phyloP scores from a whole-genome alignment of 2,329 filamentous ascomycete species.

The Botryotinia globosa region DNA sequence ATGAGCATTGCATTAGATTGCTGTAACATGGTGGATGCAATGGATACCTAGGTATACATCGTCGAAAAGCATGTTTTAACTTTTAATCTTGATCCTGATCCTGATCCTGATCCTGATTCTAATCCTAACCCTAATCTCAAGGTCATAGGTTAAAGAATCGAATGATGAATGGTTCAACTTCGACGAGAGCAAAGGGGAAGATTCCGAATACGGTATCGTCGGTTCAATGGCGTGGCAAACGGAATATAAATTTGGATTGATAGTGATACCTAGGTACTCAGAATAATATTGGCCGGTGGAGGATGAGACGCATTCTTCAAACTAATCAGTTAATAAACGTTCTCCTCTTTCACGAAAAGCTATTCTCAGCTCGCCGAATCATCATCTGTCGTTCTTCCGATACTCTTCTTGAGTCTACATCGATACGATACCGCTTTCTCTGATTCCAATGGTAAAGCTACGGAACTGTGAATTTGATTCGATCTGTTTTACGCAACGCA shows the following conservation, averaged over 20 bases:
- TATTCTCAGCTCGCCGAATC: constrained; percentile 7
- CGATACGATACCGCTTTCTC: not conserved
- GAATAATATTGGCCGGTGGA: not conserved
- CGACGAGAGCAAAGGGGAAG: not conserved
- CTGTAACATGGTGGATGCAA: not conserved
- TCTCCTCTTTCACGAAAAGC: constrained; percentile 1
- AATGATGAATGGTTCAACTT: not conserved
- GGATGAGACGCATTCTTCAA: not conserved
- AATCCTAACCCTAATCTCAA: not conserved
- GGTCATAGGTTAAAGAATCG: not conserved
- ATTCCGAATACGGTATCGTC: not conserved
- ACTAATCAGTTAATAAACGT: not conserved
- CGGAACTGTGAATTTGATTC: not conserved
- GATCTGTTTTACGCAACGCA: constrained; percentile 4
- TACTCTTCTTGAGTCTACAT: not conserved
- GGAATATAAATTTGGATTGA: not conserved
- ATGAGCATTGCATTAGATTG: constrained; percentile 1
- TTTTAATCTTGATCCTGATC: not conserved
- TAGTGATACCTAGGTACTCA: constrained; percentile 4
- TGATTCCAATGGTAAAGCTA: not conserved
- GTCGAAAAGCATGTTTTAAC: not conserved
- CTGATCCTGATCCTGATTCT: not conserved
- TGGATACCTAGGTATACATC: not conserved
- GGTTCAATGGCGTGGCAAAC: not conserved
- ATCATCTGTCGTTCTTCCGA: not conserved